Percentiles rank a stretch among this genome's conserved stretches.
Evolutionary conservation across 1,284 basidiomycete species (phyloP).

Genomic region (Tilletia walkeri): DNA sequence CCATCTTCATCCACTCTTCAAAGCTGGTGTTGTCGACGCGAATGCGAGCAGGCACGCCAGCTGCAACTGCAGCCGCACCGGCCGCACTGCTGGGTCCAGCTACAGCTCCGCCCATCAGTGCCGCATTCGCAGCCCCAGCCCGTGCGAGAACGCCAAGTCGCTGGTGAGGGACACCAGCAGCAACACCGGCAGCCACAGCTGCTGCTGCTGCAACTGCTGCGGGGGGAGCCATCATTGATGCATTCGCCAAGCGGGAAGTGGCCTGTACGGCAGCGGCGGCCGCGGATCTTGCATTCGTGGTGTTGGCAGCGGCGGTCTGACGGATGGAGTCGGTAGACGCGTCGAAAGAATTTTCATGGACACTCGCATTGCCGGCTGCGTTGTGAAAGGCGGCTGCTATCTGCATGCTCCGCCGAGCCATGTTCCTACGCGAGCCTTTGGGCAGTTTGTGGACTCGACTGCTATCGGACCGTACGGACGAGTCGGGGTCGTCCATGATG

Average conservation of each 20-base stretch:
- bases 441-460: constrained; percentile 11
- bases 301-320: not conserved
- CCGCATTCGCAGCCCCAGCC: not conserved
- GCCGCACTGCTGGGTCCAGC: not conserved
- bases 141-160: constrained; percentile 10
- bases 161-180: not conserved
- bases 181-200: not conserved
- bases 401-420: not conserved
- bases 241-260: too few species aligned
- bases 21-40: constrained; percentile 52
- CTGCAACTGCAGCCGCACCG: constrained; percentile 51
- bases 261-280: not conserved
- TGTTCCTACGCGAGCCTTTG: not conserved
- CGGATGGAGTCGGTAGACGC: constrained; percentile 1
- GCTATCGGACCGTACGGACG: constrained; percentile 3
- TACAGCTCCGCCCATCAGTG: not conserved
- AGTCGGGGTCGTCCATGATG: constrained; percentile 11
- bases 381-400: constrained; percentile 13
- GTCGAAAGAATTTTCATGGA: not conserved
- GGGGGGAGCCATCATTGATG: not conserved
- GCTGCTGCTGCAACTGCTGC: not conserved
- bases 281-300: not conserved
- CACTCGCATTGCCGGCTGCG: not conserved
- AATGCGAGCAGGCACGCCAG: constrained; percentile 12
- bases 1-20: constrained; percentile 99